Evolutionary conservation across 2,329 filamentous ascomycete species (phyloP).

Genomic region (Teratosphaeria pseudoeucalypti): DNA sequence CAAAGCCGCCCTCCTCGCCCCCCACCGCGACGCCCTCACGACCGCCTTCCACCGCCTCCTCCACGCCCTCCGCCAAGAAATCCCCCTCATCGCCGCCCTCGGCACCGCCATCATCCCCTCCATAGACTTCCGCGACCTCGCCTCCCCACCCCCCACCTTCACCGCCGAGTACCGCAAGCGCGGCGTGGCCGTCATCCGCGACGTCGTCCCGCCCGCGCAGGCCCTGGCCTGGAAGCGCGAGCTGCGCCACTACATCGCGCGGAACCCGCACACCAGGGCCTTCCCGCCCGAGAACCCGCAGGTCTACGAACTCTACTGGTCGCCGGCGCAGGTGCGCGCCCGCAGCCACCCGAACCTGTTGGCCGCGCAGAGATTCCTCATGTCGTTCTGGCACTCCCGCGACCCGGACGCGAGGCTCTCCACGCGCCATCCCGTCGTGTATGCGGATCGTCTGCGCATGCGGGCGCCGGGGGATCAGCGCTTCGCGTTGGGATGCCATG

Average conservation of each 20-base stretch:
- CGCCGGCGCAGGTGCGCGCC: conserved; percentile 36
- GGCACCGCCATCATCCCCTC: conserved; percentile 36
- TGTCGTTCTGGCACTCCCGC: conserved; percentile 40
- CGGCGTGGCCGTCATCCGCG: conserved; percentile 38
- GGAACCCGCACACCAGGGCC: conserved; percentile 37
- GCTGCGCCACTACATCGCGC: conserved; percentile 33
- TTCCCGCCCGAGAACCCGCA: conserved; percentile 40
- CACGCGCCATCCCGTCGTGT: conserved; percentile 36
- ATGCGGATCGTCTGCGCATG: conserved; percentile 41
- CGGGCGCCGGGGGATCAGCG: conserved; percentile 45
- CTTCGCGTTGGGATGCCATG: conserved; percentile 47
- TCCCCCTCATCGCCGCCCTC: conserved; percentile 32
- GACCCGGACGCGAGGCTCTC: conserved; percentile 34
- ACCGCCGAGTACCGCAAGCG: conserved; percentile 48
- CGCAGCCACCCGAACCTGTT: conserved; percentile 38
- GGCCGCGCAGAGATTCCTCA: conserved; percentile 37
- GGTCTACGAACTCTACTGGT: conserved; percentile 44
- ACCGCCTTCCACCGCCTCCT: conserved; percentile 40
- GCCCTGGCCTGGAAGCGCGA: conserved; percentile 36
- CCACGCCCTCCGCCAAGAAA: conserved; percentile 32
- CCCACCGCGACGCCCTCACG: conserved; percentile 37
- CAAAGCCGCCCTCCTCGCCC: conserved; percentile 35
- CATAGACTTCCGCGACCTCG: conserved; percentile 38
- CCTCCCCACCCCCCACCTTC: conserved; percentile 44
- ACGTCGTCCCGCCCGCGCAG: conserved; percentile 35